Base-by-base conservation (phyloP, 75 land plant species). In the Larix kaempferi region DNA sequence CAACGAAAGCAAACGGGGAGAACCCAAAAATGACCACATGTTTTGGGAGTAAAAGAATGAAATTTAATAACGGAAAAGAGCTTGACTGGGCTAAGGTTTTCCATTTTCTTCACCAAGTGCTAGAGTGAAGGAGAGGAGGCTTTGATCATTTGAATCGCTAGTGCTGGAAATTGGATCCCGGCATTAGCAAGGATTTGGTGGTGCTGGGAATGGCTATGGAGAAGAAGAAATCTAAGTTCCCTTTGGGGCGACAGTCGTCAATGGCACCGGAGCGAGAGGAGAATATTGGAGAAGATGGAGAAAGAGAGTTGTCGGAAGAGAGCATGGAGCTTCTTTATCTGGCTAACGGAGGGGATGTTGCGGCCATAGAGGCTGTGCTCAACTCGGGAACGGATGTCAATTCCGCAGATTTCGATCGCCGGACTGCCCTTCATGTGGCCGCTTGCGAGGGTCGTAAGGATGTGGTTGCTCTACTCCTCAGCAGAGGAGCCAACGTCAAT, bases 401-500 rank as follows among this genome's bases (percentile, higher is more conserved):
- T 57, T 86, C 82, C 21, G 71, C 84, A 5, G 99, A 96, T 78
- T 89, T 94, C 69, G 99, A 94, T 80, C 71, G 76, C 37, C 85
- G 99, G 25, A 96, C 98, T 4, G 91, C 99, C 29, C 78, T 96
- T 3, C 99, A 96, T 73, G 85, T 96, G 21, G 97, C 98, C 10
- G 94, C 99, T 1, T 96, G 99, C 75, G 98, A 96, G 84, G 99
- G 98, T 17, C 77, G 65, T 11, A 55, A 66, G 52, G 87, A 92
- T 0, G 95, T 94, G 6, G 89, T 89, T 12, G 78, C 82, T 39
- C 61, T 90, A 54, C 77, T 96, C 35, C 76, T 96, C 2, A 37
- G 77, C 75, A 80, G 79, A 15, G 95, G 93, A 12, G 98, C 99
- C 13, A 27, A 88, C n/a, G 89, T 94, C 17, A 90, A 96, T 72